Evolutionary conservation across 2,329 filamentous ascomycete species (phyloP), one percentile per base, ranked within the genome.

Genomic region (Nothophaeocryptopus gaeumannii): DNA sequence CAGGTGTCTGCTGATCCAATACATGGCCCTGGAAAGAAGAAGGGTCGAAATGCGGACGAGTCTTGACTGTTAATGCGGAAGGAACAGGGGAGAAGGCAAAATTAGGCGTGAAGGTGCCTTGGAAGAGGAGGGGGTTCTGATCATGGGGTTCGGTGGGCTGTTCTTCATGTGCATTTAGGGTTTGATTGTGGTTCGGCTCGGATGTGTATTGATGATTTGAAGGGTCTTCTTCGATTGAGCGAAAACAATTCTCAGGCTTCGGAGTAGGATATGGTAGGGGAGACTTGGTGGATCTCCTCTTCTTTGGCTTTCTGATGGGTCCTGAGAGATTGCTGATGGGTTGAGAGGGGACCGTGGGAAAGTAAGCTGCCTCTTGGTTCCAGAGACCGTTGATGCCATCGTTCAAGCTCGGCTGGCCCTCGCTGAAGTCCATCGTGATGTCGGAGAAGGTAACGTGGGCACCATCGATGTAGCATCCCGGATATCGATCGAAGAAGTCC

Each of bases 401-500:
- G 14, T 45, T 30, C 13, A 44, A 35, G 16, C 40, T 46, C 11
- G 35, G 40, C 8, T 49, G 43, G 13, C 39, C 37, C 30, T 51
- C 40, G n/a, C 50, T 36, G 11, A 32, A 11, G 12, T 55, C 55
- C 2, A 55, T 32, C 30, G 78, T 69, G 1, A 86, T 78, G 59
- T 92, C 87, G 1, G 80, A 72, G 46, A 93, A 80, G 12, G 80
- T 85, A 33, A 92, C 75, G 62, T 90, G 87, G 1, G 86, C 83
- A 1, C 86, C 82, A 60, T 93, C 88, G 47, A 93, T 88, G 5
- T 78, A 74, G 49, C 82, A 77, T 1, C 83, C 85, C 0, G 82
- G 83, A 14, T 95, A 95, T 26, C 89, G 79, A 60, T 93, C 88
- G 60, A 93, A 91, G 68, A 95, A 95, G 64, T 93, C 88, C 56